Evolutionary conservation across 2,329 filamentous ascomycete species (phyloP), one percentile per base, ranked within the genome.

Genomic region (Venturia oleaginea): DNA sequence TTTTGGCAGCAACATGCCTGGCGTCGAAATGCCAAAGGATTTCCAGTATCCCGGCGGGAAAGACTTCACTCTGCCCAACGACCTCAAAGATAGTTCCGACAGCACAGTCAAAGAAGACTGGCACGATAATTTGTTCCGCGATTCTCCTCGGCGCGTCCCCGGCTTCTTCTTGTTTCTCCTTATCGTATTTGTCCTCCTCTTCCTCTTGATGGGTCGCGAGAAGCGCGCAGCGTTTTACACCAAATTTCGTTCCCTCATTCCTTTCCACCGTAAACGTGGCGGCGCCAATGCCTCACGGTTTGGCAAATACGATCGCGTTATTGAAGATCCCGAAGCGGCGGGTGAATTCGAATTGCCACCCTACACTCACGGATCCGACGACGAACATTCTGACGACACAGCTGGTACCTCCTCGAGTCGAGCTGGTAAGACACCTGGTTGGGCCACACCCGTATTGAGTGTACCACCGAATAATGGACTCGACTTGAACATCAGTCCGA

Each of bases 191-290:
- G 75, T 92, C 37, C 80, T 89, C 22, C 79, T 81, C 8, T 93
- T 90, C 73, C 79, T 96, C 64, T 83, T 96, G 68, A 86, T 90
- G 67, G 92, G 91, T 66, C 87, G 90, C 63, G 91, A 94, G 66
- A 84, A 91, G 61, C 84, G 91, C 63, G 80, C 81, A 54, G 69
- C 70, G 13, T 67, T 89, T 7, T 84, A 83, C 67, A 78, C 82
- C 67, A 84, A 82, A 68, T 65, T 89, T 48, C 75, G 78, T 51
- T 83, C 81, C 66, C 74, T 78, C 13, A 78, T 81, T 6, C 76
- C 85, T 70, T 8, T 69, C 65, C 80, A 82, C 24, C 72, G 64
- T 61, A 67, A 71, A 0, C 72, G 83, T 32, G 32, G 42, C 15
- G 69, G 74, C 65, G 68, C 70, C 57, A 69, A 71, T 22, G 30